phyloP scores from a whole-genome alignment of 2,329 filamentous ascomycete species.

The Cadophora sp. region DNA sequence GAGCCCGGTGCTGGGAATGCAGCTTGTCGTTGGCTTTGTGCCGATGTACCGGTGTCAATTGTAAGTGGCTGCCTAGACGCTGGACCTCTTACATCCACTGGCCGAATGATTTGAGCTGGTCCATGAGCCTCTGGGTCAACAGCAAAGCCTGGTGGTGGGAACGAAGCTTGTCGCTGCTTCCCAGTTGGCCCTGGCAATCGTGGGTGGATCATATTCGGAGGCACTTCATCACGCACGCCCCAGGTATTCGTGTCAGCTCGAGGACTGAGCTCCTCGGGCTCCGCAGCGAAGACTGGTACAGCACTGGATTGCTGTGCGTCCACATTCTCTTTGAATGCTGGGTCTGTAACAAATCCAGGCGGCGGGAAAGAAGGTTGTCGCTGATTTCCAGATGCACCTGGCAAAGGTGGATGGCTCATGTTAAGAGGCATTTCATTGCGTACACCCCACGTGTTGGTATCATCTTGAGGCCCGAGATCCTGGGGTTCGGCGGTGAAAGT shows the following conservation, averaged over 20 bases:
- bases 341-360: constrained; percentile 11
- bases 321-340: not conserved
- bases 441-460: constrained; percentile 20
- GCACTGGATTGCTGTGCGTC: not conserved
- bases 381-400: not conserved
- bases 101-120: not conserved
- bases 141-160: constrained; percentile 16
- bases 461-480: constrained; percentile 2
- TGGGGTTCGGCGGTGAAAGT: not conserved
- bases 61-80: not conserved
- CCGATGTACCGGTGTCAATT: not conserved
- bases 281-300: not conserved
- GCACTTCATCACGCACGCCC: constrained; percentile 13
- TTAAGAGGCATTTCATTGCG: not conserved
- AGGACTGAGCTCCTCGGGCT: not conserved
- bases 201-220: not conserved
- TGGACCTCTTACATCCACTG: not conserved
- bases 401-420: not conserved
- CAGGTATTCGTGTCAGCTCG: constrained; percentile 3
- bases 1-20: not conserved
- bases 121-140: not conserved
- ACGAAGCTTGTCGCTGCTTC: not conserved
- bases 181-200: not conserved
- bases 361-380: constrained; percentile 10
- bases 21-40: not conserved